phyloP scores from a whole-genome alignment of 2,329 filamentous ascomycete genomes.

The Diplodia mutila region DNA sequence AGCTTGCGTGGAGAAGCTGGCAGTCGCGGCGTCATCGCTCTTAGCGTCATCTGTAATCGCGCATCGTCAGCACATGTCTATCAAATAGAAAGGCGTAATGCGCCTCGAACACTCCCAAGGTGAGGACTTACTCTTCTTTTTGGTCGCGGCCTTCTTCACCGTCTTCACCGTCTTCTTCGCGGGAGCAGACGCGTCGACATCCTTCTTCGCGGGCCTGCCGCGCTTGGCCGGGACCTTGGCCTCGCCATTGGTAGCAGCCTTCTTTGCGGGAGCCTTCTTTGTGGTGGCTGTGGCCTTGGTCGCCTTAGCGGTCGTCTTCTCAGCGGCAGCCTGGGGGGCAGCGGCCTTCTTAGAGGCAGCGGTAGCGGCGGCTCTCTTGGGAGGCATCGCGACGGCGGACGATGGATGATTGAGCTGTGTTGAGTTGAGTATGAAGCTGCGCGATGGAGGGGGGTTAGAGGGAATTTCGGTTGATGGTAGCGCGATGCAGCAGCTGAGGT shows the following conservation, averaged over 20 bases:
- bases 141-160: conserved; percentile 4
- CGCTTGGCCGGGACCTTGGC: conserved; percentile 24
- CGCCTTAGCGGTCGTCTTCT: conserved; percentile 35
- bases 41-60: conserved; percentile 5
- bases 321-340: conserved; percentile 32
- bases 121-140: background rate
- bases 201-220: conserved; percentile 21
- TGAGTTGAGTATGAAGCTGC: background rate
- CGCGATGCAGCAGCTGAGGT: conserved; percentile 19
- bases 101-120: background rate
- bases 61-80: conserved; percentile 12
- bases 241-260: conserved; percentile 37
- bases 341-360: conserved; percentile 28
- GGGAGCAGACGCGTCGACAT: conserved; percentile 2
- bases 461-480: conserved; percentile 20
- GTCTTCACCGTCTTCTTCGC: background rate
- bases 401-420: background rate
- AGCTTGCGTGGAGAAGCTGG: conserved; percentile 10
- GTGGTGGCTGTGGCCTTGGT: conserved; percentile 26
- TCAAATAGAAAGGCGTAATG: background rate
- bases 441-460: conserved; percentile 2
- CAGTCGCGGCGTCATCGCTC: conserved; percentile 19
- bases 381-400: conserved; percentile 4
- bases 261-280: conserved; percentile 34
- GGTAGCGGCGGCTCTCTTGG: conserved; percentile 22